These are phyloP conservation scores for Piper longum DNA, from an alignment of 164 flowering plant species.

Conservation along the genomic window DNA sequence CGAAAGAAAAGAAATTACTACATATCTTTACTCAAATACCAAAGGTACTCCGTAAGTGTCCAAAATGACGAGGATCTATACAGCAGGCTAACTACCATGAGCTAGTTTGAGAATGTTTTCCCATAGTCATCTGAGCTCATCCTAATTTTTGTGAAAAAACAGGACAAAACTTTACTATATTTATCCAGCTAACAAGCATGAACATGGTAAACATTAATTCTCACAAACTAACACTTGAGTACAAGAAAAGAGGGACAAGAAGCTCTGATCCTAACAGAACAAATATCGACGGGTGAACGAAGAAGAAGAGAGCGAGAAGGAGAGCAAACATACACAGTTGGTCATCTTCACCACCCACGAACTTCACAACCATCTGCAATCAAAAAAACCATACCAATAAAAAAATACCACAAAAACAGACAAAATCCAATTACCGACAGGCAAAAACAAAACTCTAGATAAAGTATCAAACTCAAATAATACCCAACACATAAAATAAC, in stretches of 20 bases:
- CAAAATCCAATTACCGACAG: neutral
- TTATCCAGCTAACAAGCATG: neutral
- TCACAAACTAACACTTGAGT: neutral
- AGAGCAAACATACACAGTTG: conserved; percentile 7
- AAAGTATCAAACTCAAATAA: neutral
- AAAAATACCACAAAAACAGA: neutral
- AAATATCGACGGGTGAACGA: neutral
- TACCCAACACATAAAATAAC: neutral
- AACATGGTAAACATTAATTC: neutral
- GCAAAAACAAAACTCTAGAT: neutral
- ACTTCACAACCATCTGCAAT: neutral
- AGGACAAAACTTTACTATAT: neutral
- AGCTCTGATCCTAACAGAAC: neutral
- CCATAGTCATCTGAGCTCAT: neutral
- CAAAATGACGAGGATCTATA: neutral
- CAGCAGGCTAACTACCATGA: neutral
- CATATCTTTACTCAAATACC: neutral
- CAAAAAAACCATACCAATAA: neutral
- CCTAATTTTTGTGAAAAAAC: neutral
- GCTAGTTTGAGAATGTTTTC: neutral
- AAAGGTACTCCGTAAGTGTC: neutral
- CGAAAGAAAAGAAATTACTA: too few species aligned
- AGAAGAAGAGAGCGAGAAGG: neutral
- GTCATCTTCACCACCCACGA: conserved; percentile 8
- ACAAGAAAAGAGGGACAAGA: neutral